Evolutionary conservation across 2,329 filamentous ascomycete genomes (phyloP).

Genomic region (Fusarium acutatum): DNA sequence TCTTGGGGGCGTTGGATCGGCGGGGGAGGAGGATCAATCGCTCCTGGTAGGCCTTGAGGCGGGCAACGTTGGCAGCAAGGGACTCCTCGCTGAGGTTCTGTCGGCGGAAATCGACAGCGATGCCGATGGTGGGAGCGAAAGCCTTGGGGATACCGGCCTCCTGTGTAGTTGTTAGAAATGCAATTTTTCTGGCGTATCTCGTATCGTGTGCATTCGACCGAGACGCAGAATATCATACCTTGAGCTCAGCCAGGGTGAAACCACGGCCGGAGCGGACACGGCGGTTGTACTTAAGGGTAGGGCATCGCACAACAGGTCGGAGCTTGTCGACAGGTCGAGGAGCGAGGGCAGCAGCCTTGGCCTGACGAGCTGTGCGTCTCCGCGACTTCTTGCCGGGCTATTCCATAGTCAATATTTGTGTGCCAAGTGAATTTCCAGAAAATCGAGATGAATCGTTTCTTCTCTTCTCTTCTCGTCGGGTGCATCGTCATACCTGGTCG

Average conservation of each 20-base stretch:
- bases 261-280: conserved; percentile 95
- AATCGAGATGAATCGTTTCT: conserved; percentile 19
- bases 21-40: conserved; percentile 98
- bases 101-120: conserved; percentile 94
- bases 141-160: conserved; percentile 95
- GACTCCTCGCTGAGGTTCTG: conserved; percentile 97
- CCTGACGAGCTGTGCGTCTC: conserved; percentile 88
- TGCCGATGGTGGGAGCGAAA: conserved; percentile 94
- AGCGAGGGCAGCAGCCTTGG: conserved; percentile 94
- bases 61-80: conserved; percentile 92
- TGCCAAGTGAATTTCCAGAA: conserved; percentile 26
- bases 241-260: conserved; percentile 97
- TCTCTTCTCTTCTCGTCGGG: conserved; percentile 20
- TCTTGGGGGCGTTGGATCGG: conserved; percentile 93
- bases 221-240: conserved; percentile 70
- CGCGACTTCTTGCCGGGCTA: conserved; percentile 96
- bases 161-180: conserved; percentile 60
- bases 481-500: conserved; percentile 82
- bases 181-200: not conserved
- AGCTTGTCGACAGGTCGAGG: conserved; percentile 98
- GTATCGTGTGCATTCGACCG: not conserved
- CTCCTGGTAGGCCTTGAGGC: conserved; percentile 96
- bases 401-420: conserved; percentile 48
- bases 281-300: conserved; percentile 99
- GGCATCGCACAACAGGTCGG: conserved; percentile 95